A percentile compares a stretch with the other conserved stretches of the same genome.
Conservation (phyloP, 2,329 filamentous ascomycete species). For the Orbilia quercus region DNA sequence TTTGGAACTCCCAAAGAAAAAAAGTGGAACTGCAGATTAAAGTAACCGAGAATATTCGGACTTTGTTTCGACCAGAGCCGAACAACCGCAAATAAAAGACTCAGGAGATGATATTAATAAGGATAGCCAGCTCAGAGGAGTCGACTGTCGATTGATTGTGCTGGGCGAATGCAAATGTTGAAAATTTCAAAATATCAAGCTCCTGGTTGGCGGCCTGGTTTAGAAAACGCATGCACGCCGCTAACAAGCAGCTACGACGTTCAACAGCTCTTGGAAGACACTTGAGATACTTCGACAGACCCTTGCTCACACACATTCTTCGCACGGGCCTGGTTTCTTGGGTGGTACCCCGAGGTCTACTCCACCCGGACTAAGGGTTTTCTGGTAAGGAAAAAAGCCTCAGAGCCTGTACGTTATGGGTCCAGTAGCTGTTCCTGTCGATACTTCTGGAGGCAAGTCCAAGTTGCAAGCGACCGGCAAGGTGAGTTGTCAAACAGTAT, state of each 20-base stretch:
- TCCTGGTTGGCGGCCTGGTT: conserved; percentile 10
- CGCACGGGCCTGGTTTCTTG: conserved; percentile 9
- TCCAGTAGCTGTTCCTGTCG: conserved; percentile 48
- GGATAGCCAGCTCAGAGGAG: conserved; percentile 47
- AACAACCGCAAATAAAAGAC: conserved; percentile 18
- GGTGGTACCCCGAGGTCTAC: conserved; percentile 14
- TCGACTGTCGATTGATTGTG: conserved; percentile 15
- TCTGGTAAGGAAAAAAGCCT: conserved; percentile 42
- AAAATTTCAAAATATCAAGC: conserved; percentile 35
- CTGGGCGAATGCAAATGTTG: conserved; percentile 17
- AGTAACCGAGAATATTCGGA: conserved; percentile 47
- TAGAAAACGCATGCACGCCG: conserved; percentile 42
- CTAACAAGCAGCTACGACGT: conserved; percentile 35
- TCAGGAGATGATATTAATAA: conserved; percentile 7
- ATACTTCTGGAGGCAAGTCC: conserved; percentile 51
- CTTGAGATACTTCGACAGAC: conserved; percentile 20
- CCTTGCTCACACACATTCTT: conserved; percentile 5
- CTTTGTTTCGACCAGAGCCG: conserved; percentile 30
- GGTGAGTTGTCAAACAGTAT: conserved; percentile 56
- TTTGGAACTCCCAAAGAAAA: conserved; percentile 26
- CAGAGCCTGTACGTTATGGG: conserved; percentile 40
- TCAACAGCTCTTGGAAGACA: conserved; percentile 8
- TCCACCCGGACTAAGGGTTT: conserved; percentile 24
- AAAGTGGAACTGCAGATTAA: conserved; percentile 38
- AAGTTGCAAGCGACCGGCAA: conserved; percentile 47